Evolutionary conservation across 495 filamentous ascomycete species (phyloP).

Genomic region (Trichoderma erinaceum): DNA sequence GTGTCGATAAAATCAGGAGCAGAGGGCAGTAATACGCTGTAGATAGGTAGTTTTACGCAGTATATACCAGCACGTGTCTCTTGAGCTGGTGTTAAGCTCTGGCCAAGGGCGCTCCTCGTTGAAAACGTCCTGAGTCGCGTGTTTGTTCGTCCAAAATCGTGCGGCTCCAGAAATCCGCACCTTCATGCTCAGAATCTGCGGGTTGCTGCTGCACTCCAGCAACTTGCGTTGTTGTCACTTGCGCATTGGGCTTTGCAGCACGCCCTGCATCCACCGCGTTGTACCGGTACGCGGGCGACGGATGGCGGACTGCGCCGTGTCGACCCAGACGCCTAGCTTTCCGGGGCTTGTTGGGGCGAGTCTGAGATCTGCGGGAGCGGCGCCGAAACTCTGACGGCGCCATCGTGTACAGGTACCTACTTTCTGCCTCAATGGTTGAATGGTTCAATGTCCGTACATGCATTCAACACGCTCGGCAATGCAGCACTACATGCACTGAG

Average conservation of each 20-base stretch:
- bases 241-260: slow-evolving; percentile 5
- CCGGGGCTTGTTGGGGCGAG: neutral
- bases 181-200: neutral
- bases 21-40: no score
- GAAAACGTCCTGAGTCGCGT: neutral
- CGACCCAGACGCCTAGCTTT: neutral
- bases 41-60: no score
- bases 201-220: neutral
- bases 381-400: neutral
- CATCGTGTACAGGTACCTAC: neutral
- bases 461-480: no score
- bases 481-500: no score
- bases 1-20: no score
- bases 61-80: no score
- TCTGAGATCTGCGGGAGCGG: neutral
- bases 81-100: no score
- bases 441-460: no score
- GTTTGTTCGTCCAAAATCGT: neutral
- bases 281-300: neutral
- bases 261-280: neutral
- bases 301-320: neutral
- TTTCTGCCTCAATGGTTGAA: neutral
- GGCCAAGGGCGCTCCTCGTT: no score
- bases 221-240: neutral
- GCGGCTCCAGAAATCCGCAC: neutral